These are phyloP conservation scores for Casuarina equisetifolia DNA, from an alignment of 306 rosid genomes.

Conservation along the genomic window DNA sequence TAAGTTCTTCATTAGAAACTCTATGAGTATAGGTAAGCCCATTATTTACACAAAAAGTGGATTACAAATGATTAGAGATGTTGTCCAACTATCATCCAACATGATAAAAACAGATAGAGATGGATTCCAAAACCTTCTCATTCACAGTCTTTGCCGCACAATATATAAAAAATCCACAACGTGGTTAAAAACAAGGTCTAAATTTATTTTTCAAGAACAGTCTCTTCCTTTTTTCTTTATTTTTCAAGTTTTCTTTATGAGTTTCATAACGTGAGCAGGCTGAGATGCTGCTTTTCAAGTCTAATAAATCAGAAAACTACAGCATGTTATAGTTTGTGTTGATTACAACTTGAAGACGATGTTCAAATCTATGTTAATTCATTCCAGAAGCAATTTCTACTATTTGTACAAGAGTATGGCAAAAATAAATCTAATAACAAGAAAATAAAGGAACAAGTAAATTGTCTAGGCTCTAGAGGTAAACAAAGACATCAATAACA, in stretches of 20 bases:
- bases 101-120: not conserved
- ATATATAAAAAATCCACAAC: not conserved
- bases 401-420: not conserved
- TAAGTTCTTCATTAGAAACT: no score
- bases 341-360: not conserved
- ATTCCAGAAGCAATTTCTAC: not conserved
- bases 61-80: not conserved
- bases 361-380: not conserved
- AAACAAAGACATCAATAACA: not conserved
- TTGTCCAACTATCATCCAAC: not conserved
- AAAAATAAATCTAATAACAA: not conserved
- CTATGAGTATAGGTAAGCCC: no score
- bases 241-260: not conserved
- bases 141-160: not conserved
- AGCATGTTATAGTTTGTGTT: not conserved
- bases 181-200: not conserved
- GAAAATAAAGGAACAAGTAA: not conserved
- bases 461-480: not conserved
- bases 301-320: not conserved
- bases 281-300: not conserved
- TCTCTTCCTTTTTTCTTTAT: not conserved
- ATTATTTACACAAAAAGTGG: no score
- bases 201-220: not conserved
- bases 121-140: not conserved
- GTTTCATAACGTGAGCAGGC: not conserved